Conservation (phyloP, 2,329 filamentous ascomycete genomes). For the Chrysosporium queenslandicum region DNA sequence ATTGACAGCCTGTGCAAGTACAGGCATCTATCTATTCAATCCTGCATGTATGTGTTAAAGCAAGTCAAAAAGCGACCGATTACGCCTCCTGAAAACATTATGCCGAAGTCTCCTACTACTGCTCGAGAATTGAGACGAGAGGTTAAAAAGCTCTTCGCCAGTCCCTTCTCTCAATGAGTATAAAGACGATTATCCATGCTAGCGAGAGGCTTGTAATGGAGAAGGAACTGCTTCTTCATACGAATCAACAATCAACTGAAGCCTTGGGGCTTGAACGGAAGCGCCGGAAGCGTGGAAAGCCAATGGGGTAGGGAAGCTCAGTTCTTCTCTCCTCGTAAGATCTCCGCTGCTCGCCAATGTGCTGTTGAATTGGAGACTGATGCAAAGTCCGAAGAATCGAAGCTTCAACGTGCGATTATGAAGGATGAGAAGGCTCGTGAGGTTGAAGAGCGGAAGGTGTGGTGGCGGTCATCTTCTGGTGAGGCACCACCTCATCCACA, state of each 20-base stretch:
- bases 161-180: neutral
- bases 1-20: neutral
- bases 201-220: conserved; percentile 3
- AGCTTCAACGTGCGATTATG: conserved; percentile 1
- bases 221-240: conserved; percentile 2
- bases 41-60: neutral
- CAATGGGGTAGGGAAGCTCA: conserved; percentile 1
- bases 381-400: neutral
- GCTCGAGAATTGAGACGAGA: neutral
- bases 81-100: neutral
- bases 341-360: neutral
- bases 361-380: neutral
- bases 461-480: no score
- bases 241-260: neutral
- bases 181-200: neutral
- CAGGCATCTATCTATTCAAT: conserved; percentile 1
- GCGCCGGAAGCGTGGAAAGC: neutral
- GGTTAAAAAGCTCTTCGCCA: conserved; percentile 2
- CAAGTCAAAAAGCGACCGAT: neutral
- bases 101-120: neutral
- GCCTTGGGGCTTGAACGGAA: neutral
- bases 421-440: neutral
- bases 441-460: neutral
- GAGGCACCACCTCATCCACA: no score
- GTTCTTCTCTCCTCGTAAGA: conserved; percentile 2